Base-by-base conservation (phyloP, 2,329 filamentous ascomycete species). In the Aphanoascus verrucosus region DNA sequence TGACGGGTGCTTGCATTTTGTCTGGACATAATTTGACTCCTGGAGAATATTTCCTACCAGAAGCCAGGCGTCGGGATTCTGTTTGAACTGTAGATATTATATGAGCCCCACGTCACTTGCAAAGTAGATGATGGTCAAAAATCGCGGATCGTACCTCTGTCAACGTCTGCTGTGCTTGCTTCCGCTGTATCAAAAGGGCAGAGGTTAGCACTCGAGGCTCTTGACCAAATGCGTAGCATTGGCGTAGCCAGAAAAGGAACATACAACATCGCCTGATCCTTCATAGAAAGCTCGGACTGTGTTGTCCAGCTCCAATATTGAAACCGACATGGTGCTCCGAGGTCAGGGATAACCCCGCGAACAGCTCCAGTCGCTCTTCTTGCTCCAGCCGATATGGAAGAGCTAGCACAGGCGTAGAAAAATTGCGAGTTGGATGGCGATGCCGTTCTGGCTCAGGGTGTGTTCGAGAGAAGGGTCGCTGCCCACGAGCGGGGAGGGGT, bases 251-350 rank as follows among this genome's bases (percentile, higher is more conserved):
- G n/a, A 28, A 31, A 53, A 55, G 44, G 35, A 54, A 74, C 84
- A 65, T 77, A 94, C 89, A 77, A 89, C 81, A 57, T 96, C 88
- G 64, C 93, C 93, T 72, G 91, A 86, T 69, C 90, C 90, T 76
- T 97, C 91, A 68, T 95, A 98, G 75, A 98, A 97, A 76, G 88
- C 83, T 71, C 87, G 90, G 79, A 97, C 91, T 62, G 89, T 93
- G 72, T 79, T 84, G 81, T 98, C 93, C 77, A 98, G 83, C 82
- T 98, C 93, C 72, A 86, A 83, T 73, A 98, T 91, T 66, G 86
- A 80, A 69, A 81, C 73, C 64, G 80, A 80, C 80, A 83, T 84
- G 61, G 62, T 63, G 67, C 62, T 63, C 61, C 61, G 63, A 62
- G 34, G 35, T 54, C 52, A 59, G 55, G 49, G 49, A 51, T 19